Conservation (phyloP, 768 basidiomycete species). For the Nevesoporus exiguus region DNA sequence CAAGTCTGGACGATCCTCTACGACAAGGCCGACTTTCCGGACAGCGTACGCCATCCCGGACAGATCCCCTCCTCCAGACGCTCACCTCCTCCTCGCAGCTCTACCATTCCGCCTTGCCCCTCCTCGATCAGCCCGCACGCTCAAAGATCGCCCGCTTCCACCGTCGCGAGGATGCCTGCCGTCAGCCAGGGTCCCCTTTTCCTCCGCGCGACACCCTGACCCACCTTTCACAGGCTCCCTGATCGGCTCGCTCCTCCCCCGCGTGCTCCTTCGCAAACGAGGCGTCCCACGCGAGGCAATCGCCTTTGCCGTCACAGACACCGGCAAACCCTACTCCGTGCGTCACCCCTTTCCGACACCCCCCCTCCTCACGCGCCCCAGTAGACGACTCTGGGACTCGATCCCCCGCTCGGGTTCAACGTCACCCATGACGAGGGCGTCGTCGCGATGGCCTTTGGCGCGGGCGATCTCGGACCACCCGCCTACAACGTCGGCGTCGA, state of each 20-base stretch:
- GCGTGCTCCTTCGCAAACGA: slow-evolving; percentile 56
- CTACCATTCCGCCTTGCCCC: slow-evolving; percentile 54
- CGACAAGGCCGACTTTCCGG: slow-evolving; percentile 34
- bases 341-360: slow-evolving; percentile 26
- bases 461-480: slow-evolving; percentile 50
- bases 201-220: neutral
- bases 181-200: slow-evolving; percentile 22
- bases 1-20: slow-evolving; percentile 42
- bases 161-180: slow-evolving; percentile 70
- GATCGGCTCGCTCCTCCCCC: slow-evolving; percentile 70
- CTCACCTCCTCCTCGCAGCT: slow-evolving; percentile 40
- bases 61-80: neutral
- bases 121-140: slow-evolving; percentile 56
- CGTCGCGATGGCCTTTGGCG: slow-evolving; percentile 60
- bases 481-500: slow-evolving; percentile 66
- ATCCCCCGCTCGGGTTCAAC: slow-evolving; percentile 71
- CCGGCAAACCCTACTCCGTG: slow-evolving; percentile 78
- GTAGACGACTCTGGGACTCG: slow-evolving; percentile 43
- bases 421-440: slow-evolving; percentile 76
- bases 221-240: slow-evolving; percentile 55
- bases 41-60: slow-evolving; percentile 32
- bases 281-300: slow-evolving; percentile 48
- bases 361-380: slow-evolving; percentile 2
- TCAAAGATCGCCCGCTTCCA: slow-evolving; percentile 62
- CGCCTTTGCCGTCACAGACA: slow-evolving; percentile 52